Conservation (phyloP, 192 early-diverging fungal genomes). For the Coemansia sp. region DNA sequence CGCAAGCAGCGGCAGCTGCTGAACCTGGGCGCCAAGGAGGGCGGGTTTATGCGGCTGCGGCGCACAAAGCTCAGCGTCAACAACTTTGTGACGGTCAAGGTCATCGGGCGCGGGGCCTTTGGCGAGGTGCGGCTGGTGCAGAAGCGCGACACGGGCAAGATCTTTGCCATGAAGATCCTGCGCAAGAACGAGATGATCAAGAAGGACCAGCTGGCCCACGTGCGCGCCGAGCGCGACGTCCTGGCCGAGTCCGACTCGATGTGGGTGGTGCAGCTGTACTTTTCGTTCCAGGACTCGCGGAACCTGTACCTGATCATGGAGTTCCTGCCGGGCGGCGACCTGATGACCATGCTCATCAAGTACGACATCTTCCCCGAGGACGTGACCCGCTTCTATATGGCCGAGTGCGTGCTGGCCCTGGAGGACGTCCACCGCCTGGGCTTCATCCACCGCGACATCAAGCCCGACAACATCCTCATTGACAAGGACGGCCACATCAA, state of each 20-base stretch:
- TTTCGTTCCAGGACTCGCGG: constrained; percentile 93
- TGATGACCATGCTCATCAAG: constrained; percentile 99
- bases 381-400: constrained; percentile 98
- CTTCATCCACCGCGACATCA: constrained; percentile 91
- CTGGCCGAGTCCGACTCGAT: constrained; percentile 92
- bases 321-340: constrained; percentile 96
- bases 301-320: constrained; percentile 99
- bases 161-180: constrained; percentile 97
- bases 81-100: constrained; percentile 94
- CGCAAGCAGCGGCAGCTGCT: constrained; percentile 78
- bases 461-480: constrained; percentile 87
- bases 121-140: constrained; percentile 98
- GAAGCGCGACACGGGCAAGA: constrained; percentile 93
- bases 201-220: constrained; percentile 97
- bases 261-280: constrained; percentile 98
- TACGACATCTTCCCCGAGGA: constrained; percentile 97
- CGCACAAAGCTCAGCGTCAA: constrained; percentile 81
- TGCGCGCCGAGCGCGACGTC: constrained; percentile 97
- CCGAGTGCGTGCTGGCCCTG: constrained; percentile 90
- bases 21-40: constrained; percentile 80
- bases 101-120: constrained; percentile 98
- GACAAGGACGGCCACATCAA: constrained; percentile 99
- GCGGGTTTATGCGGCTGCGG: constrained; percentile 87
- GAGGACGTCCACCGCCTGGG: constrained; percentile 89
- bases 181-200: constrained; percentile 97